Evolutionary conservation across 352 stramenopile species (phyloP).

Genomic region (Pythium periplocum): DNA sequence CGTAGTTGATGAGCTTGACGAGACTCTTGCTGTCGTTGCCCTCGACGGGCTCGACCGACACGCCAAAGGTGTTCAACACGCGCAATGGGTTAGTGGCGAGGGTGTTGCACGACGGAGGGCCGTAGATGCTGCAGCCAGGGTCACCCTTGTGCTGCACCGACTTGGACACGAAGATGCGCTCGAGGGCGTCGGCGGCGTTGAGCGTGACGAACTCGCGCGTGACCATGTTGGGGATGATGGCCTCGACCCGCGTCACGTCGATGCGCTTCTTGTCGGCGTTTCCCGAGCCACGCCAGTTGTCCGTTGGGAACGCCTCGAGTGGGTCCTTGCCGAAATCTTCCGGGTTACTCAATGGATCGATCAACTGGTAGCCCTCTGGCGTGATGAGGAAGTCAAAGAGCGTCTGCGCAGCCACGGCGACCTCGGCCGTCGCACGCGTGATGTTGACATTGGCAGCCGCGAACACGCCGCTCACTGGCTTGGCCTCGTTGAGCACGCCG

Average conservation of each 20-base stretch:
- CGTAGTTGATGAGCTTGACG: constrained; percentile 24
- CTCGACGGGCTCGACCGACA: constrained; percentile 11
- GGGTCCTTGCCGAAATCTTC: constrained; percentile 8
- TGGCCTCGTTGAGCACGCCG: constrained; percentile 9
- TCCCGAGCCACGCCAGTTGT: background rate
- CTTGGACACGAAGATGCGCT: constrained; percentile 6
- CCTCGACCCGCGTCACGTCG: background rate
- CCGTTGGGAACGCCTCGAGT: constrained; percentile 5
- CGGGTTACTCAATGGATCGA: constrained; percentile 5
- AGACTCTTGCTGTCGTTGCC: constrained; percentile 15
- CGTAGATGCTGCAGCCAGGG: constrained; percentile 20
- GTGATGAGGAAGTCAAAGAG: background rate
- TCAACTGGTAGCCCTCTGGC: constrained; percentile 1
- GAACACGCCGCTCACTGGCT: background rate
- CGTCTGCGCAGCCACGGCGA: too few species aligned
- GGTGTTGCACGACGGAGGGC: constrained; percentile 11
- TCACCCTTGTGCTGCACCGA: constrained; percentile 6
- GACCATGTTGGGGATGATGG: background rate
- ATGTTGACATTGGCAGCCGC: too few species aligned
- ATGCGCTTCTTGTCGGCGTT: background rate
- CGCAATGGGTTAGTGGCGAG: constrained; percentile 10
- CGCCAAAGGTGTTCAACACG: constrained; percentile 16
- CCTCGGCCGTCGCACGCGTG: too few species aligned
- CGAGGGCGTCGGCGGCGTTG: background rate
- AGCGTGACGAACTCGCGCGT: background rate